Evolutionary conservation across 305 asterid genomes (phyloP), one percentile per base, ranked within the genome.

Genomic region (Fraxinus baroniana): DNA sequence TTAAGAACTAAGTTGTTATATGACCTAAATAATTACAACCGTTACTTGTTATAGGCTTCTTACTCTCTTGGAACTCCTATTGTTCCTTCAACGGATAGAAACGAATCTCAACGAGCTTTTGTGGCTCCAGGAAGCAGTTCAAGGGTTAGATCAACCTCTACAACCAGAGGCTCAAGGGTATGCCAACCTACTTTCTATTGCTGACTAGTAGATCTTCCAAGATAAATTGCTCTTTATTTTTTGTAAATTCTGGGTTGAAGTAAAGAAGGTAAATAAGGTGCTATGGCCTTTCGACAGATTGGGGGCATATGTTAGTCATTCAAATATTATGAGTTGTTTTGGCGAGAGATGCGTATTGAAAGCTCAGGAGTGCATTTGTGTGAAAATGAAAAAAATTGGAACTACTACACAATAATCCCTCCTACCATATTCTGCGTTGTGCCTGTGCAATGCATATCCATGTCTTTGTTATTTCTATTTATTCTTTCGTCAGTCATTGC

Each of bases 1-100:
- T 7, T 10, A 64, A 8, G n/a, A 64, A 24, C 10, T 7, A 62
- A 62, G 30, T 1, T 66, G 37, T 66, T 26, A 10, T 26, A 66
- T 26, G n/a, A 62, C 71, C 17, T 22, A 24, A 66, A 26, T 9
- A 20, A 26, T 26, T 24, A 66, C 74, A 24, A 66, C 7, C 44
- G 64, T 83, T 39, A 36, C 36, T 77, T 55, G n/a, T 71, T 18
- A 79, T 82, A 96, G 99, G 99, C 98, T 97, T 91, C 98, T 97
- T 83, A 97, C 99, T 80, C 99, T 85, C 99, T 98, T 62, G 99
- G 93, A 84, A 94, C 98, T 86, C 99, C 99, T 60, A 83, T 94
- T 87, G 93, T 92, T 80, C 90, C 98, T 85, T 83, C 97, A 75
- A 83, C 90, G 60, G 94, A 91, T 83, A 92, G 91, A 83, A 88